These are phyloP conservation scores for Malus sylvestris DNA, from an alignment of 306 rosid species.

Conservation along the genomic window DNA sequence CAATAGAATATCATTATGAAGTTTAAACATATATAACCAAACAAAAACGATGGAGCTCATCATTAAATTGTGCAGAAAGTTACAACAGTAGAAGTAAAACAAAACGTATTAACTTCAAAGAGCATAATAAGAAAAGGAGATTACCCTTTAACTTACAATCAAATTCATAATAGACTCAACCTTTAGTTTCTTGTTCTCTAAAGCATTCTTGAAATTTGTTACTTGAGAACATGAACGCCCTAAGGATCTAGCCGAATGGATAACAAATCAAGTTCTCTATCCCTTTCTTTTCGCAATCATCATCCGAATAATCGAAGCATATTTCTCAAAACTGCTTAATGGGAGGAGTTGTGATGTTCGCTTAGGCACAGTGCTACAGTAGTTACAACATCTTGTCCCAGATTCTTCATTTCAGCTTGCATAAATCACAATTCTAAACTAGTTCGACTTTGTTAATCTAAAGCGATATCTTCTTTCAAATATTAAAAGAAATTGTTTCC, in stretches of 20 bases:
- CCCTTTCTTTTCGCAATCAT: not conserved
- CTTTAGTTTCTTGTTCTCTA: too few species aligned
- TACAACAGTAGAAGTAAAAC: not conserved
- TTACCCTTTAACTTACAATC: not conserved
- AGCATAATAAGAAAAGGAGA: not conserved
- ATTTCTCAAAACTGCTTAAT: not conserved
- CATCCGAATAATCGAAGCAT: not conserved
- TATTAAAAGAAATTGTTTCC: not conserved
- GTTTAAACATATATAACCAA: slow-evolving; percentile 16
- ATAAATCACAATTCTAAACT: not conserved
- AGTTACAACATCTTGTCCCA: not conserved
- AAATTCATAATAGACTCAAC: not conserved
- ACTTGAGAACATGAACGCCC: not conserved
- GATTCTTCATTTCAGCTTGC: not conserved
- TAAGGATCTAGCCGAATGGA: not conserved
- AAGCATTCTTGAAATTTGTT: not conserved
- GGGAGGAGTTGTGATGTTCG: not conserved
- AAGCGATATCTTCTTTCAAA: not conserved
- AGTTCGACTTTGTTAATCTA: not conserved
- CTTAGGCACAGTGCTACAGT: not conserved
- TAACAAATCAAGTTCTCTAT: not conserved
- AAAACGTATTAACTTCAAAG: not conserved
- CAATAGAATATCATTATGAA: slow-evolving; percentile 6
- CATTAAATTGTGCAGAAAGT: too few species aligned
- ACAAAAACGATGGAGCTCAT: not conserved